These are phyloP conservation scores for Diversispora epigaea DNA, from an alignment of 192 early-diverging fungal genomes.

Conservation along the genomic window DNA sequence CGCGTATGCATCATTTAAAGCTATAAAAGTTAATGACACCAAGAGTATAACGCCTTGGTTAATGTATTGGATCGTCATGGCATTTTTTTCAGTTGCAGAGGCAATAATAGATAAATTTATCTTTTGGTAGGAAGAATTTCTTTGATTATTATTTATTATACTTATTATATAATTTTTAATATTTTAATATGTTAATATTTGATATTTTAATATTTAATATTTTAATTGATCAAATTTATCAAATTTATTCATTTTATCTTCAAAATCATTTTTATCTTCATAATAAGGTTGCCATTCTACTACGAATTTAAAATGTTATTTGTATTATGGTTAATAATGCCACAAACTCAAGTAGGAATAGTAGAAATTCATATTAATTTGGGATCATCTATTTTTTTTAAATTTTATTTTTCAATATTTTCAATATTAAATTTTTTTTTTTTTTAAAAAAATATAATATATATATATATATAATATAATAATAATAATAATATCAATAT, in stretches of 20 bases:
- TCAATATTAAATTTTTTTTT: neutral
- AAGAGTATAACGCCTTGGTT: conserved; percentile 19
- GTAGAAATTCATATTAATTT: too few relatives aligned
- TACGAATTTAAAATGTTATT: conserved; percentile 34
- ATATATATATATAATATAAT: neutral
- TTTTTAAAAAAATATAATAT: neutral
- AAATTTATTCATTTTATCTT: too few relatives aligned
- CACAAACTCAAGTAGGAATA: conserved; percentile 32
- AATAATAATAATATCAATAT: neutral
- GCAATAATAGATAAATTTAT: conserved; percentile 25
- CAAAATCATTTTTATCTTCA: too few relatives aligned
- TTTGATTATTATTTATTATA: neutral
- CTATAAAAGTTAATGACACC: conserved; percentile 26
- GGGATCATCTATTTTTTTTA: too few relatives aligned
- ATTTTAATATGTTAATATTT: too few relatives aligned
- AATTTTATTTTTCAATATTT: too few relatives aligned
- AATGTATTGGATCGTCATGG: conserved; percentile 34
- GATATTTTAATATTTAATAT: too few relatives aligned
- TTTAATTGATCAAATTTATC: neutral
- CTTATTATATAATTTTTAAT: neutral
- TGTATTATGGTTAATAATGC: conserved; percentile 34
- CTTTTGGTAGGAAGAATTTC: conserved; percentile 20
- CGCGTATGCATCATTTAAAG: conserved; percentile 36
- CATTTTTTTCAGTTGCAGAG: conserved; percentile 27
- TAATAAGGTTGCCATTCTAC: conserved; percentile 35